Conservation (phyloP, 495 filamentous ascomycete genomes). For the Parmelia sp. region DNA sequence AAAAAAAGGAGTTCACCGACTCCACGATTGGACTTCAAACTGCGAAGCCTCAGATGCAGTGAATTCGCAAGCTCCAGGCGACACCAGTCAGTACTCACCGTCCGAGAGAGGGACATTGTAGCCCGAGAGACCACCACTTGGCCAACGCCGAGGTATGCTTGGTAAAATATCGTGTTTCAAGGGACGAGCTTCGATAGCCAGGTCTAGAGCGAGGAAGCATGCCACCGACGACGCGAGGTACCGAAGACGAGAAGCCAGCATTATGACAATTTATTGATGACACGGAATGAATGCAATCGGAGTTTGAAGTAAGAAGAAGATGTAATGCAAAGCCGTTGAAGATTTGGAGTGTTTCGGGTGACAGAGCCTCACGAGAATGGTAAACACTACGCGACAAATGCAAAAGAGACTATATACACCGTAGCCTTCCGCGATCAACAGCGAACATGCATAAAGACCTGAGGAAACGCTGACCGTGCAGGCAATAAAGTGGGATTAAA, state of each 20-base stretch:
- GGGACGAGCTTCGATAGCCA: conserved; percentile 6
- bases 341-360: no score
- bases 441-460: not conserved
- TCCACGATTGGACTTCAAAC: not conserved
- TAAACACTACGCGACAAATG: not conserved
- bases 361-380: not conserved
- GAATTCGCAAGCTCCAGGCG: not conserved
- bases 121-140: conserved; percentile 1
- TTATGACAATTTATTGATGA: not conserved
- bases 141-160: not conserved
- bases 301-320: not conserved
- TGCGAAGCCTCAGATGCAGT: not conserved
- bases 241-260: conserved; percentile 7
- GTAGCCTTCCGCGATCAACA: not conserved
- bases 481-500: not conserved
- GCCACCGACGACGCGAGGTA: not conserved
- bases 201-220: conserved; percentile 5
- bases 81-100: conserved; percentile 7
- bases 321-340: not conserved
- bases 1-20: not conserved
- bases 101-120: conserved; percentile 15
- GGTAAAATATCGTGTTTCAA: not conserved
- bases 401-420: not conserved
- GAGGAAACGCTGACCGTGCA: not conserved
- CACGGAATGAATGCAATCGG: not conserved